Evolutionary conservation across 2,329 filamentous ascomycete species (phyloP), one percentile per base, ranked within the genome.

Genomic region (Diaporthe sp.): DNA sequence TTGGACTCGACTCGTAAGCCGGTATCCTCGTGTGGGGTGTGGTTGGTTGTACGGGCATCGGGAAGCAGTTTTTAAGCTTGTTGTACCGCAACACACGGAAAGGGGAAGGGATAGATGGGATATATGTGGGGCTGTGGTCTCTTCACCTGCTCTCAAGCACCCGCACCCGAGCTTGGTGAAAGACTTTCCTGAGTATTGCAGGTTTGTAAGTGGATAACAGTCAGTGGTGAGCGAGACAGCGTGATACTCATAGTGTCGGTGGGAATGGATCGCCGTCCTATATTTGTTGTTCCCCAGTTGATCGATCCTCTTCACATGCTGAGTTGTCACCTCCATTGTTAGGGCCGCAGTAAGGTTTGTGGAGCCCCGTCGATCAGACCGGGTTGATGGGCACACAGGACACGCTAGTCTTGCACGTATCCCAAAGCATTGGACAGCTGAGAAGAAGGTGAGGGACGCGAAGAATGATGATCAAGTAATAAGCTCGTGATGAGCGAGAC

Each of bases 301-400:
- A 49, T 49, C 28, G 62, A 53, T 53, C 42, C 62, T n/a, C 65
- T 69, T 69, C 65, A 69, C 46, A 55, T 69, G 65, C 62, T 68
- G 65, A 39, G 46, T 42, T 69, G 65, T 69, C 65, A 68, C 46
- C 46, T 68, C 62, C 22, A 53, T 53, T 53, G 62, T 53, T 39
- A 68, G 62, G 62, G 31, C 42, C 28, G 51, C 34, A 55, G 49
- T 55, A 69, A 69, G 65, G 65, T 69, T 69, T 69, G 65, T 69
- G 65, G 65, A 53, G 34, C 46, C 58, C 61, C 19, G 65, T 31
- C 65, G 65, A 69, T 69, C 65, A 69, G 65, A n/a, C 46, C 22
- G 22, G 46, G 25, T 39, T 37, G 37, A 42, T 25, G n/a, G n/a
- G 37, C 37, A 42, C 37, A 61, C 37, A 61, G 58, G 62, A 42